Conservation (phyloP, 2,329 filamentous ascomycete genomes). For the Zarea fungicola region DNA sequence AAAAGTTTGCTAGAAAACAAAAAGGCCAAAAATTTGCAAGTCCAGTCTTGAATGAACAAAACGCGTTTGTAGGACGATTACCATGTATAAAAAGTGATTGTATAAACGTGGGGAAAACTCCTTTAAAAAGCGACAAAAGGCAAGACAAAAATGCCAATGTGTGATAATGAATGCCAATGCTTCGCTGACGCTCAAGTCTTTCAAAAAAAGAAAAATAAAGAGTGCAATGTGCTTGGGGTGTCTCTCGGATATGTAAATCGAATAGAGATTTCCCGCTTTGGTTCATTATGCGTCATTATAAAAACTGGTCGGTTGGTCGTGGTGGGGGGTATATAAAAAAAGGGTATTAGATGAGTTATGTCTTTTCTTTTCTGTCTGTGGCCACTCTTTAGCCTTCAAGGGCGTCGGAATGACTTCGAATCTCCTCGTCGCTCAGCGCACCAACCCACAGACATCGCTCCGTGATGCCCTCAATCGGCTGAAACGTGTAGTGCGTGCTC, state of each 20-base stretch:
- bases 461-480: slow-evolving; percentile 69
- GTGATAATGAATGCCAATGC: too few species aligned
- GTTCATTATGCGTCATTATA: too few species aligned
- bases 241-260: too few species aligned
- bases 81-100: neutral
- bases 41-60: neutral
- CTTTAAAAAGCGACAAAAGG: too few species aligned
- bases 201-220: neutral
- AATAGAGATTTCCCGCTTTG: too few species aligned
- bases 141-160: neutral
- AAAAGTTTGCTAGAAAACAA: neutral
- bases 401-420: slow-evolving; percentile 49
- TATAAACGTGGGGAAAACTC: neutral
- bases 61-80: too few species aligned
- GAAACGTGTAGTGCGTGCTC: slow-evolving; percentile 68
- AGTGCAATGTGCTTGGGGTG: neutral
- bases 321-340: too few species aligned
- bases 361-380: slow-evolving; percentile 17
- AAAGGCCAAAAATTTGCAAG: neutral
- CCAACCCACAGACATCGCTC: slow-evolving; percentile 84
- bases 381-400: slow-evolving; percentile 37
- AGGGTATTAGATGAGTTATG: neutral
- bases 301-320: too few species aligned
- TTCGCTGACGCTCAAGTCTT: neutral
- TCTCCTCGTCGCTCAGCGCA: slow-evolving; percentile 70